Evolutionary conservation across 228 moss, liverwort and hornwort genomes (phyloP).

Genomic region (Sphagnum fallax): DNA sequence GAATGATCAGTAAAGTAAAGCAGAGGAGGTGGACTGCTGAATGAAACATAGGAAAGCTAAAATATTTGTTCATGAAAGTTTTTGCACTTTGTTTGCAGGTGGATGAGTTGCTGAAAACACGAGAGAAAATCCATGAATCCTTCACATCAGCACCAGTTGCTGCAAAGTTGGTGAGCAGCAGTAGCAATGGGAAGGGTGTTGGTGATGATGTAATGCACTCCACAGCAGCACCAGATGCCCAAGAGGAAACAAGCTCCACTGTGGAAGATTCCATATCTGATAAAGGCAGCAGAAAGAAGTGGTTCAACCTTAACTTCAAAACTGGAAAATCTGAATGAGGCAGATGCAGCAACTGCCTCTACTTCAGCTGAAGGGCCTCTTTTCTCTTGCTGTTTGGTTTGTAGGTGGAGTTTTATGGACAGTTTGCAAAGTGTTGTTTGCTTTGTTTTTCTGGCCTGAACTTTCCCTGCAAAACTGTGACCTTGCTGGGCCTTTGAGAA

Average conservation of each 20-base stretch:
- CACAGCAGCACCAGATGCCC: not conserved
- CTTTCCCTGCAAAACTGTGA: no score
- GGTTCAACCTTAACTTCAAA: not conserved
- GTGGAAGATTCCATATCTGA: not conserved
- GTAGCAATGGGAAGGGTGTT: slow-evolving; percentile 34
- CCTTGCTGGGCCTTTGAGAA: no score
- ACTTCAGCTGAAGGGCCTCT: no score
- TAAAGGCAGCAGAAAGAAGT: not conserved
- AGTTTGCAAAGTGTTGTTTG: no score
- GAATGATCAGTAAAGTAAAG: no score
- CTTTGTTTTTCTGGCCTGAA: no score
- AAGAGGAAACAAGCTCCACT: not conserved
- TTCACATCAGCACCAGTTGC: slow-evolving; percentile 25
- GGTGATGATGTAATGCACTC: slow-evolving; percentile 26
- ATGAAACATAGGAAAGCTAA: not conserved
- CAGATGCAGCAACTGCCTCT: no score
- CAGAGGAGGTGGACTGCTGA: not conserved
- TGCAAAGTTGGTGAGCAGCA: slow-evolving; percentile 37
- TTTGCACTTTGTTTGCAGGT: slow-evolving; percentile 15
- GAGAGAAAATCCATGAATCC: slow-evolving; percentile 52
- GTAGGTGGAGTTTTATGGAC: no score
- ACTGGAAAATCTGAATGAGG: not conserved
- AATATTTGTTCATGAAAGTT: not conserved
- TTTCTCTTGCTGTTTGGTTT: no score
- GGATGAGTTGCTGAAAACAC: slow-evolving; percentile 44